These are phyloP conservation scores for Crithidia brevicula DNA, from an alignment of 208 protist species.

Conservation along the genomic window DNA sequence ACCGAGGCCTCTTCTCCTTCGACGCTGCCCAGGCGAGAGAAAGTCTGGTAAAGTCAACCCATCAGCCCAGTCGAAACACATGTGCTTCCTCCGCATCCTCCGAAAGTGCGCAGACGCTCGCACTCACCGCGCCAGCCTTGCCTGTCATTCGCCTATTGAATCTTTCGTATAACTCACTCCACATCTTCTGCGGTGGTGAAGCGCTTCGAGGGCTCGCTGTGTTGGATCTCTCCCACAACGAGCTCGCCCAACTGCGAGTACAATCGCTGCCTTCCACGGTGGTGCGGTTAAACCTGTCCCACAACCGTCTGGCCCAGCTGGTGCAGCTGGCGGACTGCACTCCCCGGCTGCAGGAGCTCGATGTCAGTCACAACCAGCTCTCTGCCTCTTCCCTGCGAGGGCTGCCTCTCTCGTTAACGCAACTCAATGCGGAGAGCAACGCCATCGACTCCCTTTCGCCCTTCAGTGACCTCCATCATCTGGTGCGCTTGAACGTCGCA, in stretches of 20 bases:
- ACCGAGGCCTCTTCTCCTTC: conserved; percentile 71
- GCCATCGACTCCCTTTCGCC: conserved; percentile 47
- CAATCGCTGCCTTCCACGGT: conserved; percentile 52
- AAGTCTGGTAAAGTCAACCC: background rate
- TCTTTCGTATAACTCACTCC: conserved; percentile 76
- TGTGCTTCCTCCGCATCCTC: background rate
- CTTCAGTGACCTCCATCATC: conserved; percentile 36
- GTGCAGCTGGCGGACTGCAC: conserved; percentile 34
- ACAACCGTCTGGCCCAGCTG: conserved; percentile 62
- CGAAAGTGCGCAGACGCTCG: conserved; percentile 12
- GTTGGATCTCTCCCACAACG: conserved; percentile 78
- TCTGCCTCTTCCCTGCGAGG: conserved; percentile 41
- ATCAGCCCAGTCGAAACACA: background rate
- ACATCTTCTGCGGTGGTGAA: conserved; percentile 65
- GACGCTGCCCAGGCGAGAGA: conserved; percentile 45
- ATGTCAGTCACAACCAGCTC: conserved; percentile 69
- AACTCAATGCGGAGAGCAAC: conserved; percentile 54
- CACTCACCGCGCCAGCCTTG: conserved; percentile 9
- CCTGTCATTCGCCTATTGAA: conserved; percentile 51
- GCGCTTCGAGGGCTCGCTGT: conserved; percentile 44
- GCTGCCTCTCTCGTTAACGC: conserved; percentile 44
- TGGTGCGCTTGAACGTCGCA: conserved; percentile 53
- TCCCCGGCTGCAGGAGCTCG: conserved; percentile 58
- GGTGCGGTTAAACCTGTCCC: conserved; percentile 46
- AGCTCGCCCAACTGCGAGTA: conserved; percentile 41